These are phyloP conservation scores for Talaromyces rugulosus DNA, from an alignment of 2,329 filamentous ascomycete species.

Conservation along the genomic window DNA sequence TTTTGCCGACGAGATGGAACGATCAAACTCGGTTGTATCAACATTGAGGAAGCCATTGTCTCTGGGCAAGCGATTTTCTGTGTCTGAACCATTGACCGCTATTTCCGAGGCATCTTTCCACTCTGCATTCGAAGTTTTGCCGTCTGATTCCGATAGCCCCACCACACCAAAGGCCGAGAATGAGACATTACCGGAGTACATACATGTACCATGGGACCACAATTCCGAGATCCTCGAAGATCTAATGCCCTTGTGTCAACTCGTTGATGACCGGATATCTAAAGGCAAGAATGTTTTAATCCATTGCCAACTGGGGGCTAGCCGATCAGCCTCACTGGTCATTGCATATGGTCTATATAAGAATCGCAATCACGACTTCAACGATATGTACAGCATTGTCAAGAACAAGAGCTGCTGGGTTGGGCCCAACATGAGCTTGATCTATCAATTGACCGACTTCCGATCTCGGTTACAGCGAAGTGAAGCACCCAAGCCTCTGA, in stretches of 20 bases:
- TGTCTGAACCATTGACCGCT: conserved; percentile 41
- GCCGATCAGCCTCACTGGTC: conserved; percentile 61
- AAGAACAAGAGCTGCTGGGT: conserved; percentile 64
- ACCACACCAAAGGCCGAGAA: conserved; percentile 28
- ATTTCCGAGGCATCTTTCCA: conserved; percentile 46
- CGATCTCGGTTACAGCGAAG: conserved; percentile 39
- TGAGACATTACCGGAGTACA: conserved; percentile 54
- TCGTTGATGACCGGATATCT: conserved; percentile 57
- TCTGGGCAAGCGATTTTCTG: conserved; percentile 28
- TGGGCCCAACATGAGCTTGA: conserved; percentile 65
- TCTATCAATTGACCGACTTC: conserved; percentile 65
- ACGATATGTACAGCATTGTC: conserved; percentile 61
- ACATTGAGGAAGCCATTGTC: conserved; percentile 41
- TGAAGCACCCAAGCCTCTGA: conserved; percentile 26
- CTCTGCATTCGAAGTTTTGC: conserved; percentile 43
- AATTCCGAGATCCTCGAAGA: conserved; percentile 65
- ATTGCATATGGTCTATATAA: conserved; percentile 64
- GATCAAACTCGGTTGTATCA: conserved; percentile 38
- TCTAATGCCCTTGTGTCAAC: conserved; percentile 54
- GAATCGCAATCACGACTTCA: conserved; percentile 58
- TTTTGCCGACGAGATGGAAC: conserved; percentile 35
- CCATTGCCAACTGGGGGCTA: conserved; percentile 63
- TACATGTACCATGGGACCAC: conserved; percentile 64
- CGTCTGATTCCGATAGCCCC: conserved; percentile 24
- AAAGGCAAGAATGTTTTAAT: conserved; percentile 58